Conservation (phyloP, 352 stramenopile species). For the Thalassiosira mediterranea region DNA sequence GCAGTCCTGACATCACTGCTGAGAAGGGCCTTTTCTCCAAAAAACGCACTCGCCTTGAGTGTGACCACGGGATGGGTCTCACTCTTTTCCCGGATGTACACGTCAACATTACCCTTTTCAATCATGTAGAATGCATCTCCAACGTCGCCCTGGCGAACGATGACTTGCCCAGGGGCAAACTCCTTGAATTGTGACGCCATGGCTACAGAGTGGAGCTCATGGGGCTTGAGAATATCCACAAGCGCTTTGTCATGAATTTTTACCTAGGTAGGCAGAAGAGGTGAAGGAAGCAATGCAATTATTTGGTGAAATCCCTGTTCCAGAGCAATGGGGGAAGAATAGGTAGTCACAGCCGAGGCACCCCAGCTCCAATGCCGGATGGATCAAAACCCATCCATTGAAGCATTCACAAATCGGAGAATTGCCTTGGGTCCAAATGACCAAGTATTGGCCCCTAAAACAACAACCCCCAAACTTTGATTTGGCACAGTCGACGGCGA, state of each 20-base stretch:
- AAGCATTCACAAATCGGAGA: no score
- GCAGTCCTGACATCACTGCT: slow-evolving; percentile 88
- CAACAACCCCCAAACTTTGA: no score
- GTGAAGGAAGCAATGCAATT: no score
- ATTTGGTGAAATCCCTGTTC: no score
- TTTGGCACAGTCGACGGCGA: no score
- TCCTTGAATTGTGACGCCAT: slow-evolving; percentile 66
- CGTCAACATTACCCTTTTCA: slow-evolving; percentile 70
- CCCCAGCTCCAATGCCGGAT: no score
- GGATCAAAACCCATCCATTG: no score
- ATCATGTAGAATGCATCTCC: slow-evolving; percentile 84
- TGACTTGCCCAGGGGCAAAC: slow-evolving; percentile 77
- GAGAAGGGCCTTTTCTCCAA: slow-evolving; percentile 88
- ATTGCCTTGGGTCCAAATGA: no score
- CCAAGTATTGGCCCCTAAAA: no score
- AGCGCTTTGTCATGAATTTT: slow-evolving; percentile 63
- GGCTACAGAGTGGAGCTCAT: slow-evolving; percentile 80
- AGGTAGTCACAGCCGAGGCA: no score
- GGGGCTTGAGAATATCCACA: slow-evolving; percentile 61
- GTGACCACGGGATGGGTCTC: slow-evolving; percentile 46
- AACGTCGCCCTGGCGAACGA: slow-evolving; percentile 83
- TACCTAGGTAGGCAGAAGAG: no score
- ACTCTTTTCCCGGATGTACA: slow-evolving; percentile 59
- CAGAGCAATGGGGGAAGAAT: no score
- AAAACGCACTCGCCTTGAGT: slow-evolving; percentile 73